Percentiles rank a stretch among this genome's conserved stretches.
phyloP scores from a whole-genome alignment of 768 basidiomycete genomes.

The Lactarius hatsudake region DNA sequence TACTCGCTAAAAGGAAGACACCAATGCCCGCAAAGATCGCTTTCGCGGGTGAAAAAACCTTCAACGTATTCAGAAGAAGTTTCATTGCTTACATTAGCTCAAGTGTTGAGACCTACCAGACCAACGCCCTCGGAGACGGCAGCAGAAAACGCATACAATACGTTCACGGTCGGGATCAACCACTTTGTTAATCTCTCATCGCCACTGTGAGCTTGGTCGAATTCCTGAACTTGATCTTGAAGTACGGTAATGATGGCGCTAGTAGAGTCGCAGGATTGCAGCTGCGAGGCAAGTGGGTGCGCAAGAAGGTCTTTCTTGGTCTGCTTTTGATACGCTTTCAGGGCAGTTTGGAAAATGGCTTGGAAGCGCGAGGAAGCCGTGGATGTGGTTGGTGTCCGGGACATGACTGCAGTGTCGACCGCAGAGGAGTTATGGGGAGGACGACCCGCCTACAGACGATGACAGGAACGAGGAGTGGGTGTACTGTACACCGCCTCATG shows the following conservation, averaged over 20 bases:
- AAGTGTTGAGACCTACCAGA: not conserved
- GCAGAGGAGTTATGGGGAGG: not conserved
- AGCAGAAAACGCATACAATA: not conserved
- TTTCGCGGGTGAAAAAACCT: not conserved
- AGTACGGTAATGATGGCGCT: not conserved
- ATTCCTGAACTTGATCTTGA: not conserved
- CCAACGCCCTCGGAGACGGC: not conserved
- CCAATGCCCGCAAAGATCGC: not conserved
- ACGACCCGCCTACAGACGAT: not conserved
- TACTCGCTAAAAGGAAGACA: not conserved
- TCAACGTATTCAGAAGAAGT: not conserved
- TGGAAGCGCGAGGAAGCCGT: not conserved
- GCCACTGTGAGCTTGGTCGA: not conserved
- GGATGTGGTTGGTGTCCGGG: not conserved
- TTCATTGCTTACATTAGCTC: not conserved
- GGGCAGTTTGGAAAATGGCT: not conserved
- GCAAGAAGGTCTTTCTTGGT: too few relatives aligned
- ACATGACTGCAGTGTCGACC: not conserved
- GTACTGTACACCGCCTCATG: not conserved
- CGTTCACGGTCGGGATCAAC: not conserved
- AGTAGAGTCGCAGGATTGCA: too few relatives aligned
- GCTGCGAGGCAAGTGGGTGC: too few relatives aligned
- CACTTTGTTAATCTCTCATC: not conserved
- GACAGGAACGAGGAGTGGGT: too few relatives aligned
- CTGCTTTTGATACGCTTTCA: too few relatives aligned